Evolutionary conservation across 305 asterid genomes (phyloP).

Genomic region (Fraxinus dipetala): DNA sequence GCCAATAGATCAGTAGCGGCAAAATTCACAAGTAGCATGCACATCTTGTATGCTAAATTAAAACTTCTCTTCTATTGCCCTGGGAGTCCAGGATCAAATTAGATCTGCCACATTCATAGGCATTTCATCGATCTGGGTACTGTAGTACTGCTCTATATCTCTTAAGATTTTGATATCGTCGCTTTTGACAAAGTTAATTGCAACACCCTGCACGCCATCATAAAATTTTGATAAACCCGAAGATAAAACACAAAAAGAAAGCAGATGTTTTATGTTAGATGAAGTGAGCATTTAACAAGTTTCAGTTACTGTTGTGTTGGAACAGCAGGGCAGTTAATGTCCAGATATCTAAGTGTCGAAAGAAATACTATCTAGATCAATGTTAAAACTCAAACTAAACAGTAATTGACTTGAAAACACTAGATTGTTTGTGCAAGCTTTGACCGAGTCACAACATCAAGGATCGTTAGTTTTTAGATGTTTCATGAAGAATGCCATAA

Average conservation of each 20-base stretch:
- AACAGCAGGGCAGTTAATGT: background rate
- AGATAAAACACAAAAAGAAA: background rate
- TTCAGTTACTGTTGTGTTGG: background rate
- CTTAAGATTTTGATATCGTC: constrained; percentile 89
- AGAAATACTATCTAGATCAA: background rate
- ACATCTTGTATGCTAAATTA: background rate
- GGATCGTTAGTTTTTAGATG: background rate
- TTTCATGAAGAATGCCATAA: background rate
- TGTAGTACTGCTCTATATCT: constrained; percentile 89
- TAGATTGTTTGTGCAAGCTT: background rate
- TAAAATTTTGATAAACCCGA: background rate
- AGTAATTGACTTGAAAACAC: background rate
- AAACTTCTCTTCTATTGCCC: constrained; percentile 1
- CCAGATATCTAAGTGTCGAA: background rate
- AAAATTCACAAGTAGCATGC: background rate
- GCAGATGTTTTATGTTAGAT: background rate
- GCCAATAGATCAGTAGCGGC: background rate
- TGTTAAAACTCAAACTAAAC: background rate
- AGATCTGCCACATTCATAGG: constrained; percentile 96
- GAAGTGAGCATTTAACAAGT: background rate
- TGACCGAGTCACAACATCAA: background rate
- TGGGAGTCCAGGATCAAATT: constrained; percentile 31
- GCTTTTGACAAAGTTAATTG: constrained; percentile 81
- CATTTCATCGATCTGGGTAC: constrained; percentile 95
- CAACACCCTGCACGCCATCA: constrained; percentile 70